A percentile compares a stretch with the other conserved stretches of the same genome.
Evolutionary conservation across 768 basidiomycete genomes (phyloP).

Genomic region (Leccinum disarticulatum): DNA sequence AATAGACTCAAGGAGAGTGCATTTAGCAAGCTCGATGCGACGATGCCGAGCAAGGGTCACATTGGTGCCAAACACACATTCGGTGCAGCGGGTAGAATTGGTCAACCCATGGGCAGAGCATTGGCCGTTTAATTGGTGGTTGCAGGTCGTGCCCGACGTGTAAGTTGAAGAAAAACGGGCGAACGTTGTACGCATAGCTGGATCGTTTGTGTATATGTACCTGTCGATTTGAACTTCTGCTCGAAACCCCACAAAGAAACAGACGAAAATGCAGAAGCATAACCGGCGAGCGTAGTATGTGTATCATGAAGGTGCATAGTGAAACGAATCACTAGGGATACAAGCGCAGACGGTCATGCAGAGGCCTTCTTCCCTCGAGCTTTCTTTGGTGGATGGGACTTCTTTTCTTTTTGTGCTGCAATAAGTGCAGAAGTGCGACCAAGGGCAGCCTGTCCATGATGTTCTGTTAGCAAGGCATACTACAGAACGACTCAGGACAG

Average conservation of each 20-base stretch:
- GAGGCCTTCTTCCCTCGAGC: constrained; percentile 63
- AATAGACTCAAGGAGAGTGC: constrained; percentile 46
- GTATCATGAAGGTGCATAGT: constrained; percentile 24
- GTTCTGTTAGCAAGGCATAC: constrained; percentile 43
- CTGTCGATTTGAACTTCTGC: constrained; percentile 3
- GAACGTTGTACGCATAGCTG: constrained; percentile 10
- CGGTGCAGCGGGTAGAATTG: constrained; percentile 51
- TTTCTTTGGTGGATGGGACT: constrained; percentile 66
- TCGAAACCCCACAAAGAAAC: not conserved
- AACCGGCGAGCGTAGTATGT: constrained; percentile 8
- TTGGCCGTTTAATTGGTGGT: constrained; percentile 31
- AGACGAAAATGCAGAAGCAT: constrained; percentile 2
- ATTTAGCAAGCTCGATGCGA: constrained; percentile 47
- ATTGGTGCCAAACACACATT: constrained; percentile 35
- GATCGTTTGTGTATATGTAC: constrained; percentile 21
- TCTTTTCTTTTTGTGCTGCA: constrained; percentile 70
- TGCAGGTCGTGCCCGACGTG: not conserved
- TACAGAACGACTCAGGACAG: constrained; percentile 33
- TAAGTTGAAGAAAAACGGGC: not conserved
- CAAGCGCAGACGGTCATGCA: constrained; percentile 23
- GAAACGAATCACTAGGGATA: constrained; percentile 25
- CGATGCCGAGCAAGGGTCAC: constrained; percentile 47
- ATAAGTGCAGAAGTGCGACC: constrained; percentile 75
- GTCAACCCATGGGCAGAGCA: constrained; percentile 53
- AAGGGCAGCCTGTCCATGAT: constrained; percentile 57